Percentiles rank a stretch among this genome's conserved stretches.
Conservation (phyloP, 345 rosid species). For the Acer campestre region DNA sequence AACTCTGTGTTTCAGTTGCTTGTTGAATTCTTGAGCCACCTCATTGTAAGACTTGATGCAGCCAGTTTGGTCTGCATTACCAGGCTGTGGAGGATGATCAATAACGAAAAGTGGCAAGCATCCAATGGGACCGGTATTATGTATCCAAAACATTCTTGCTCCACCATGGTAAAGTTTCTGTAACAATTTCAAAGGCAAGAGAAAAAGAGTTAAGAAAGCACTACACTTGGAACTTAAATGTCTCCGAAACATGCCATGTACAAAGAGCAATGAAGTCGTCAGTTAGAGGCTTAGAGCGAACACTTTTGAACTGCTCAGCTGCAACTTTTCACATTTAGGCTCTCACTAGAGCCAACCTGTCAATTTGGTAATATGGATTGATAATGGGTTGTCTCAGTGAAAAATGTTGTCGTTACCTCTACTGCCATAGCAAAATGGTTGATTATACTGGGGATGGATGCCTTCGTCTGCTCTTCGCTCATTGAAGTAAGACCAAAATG, state of each 20-base stretch:
- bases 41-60: conserved; percentile 37
- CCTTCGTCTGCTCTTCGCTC: conserved; percentile 16
- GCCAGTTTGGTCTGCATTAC: conserved; percentile 31
- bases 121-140: conserved; percentile 51
- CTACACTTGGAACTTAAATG: neutral
- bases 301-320: neutral
- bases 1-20: conserved; percentile 28
- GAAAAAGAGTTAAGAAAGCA: neutral
- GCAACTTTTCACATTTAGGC: neutral
- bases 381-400: neutral
- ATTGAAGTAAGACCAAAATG: conserved; percentile 12
- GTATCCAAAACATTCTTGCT: conserved; percentile 47
- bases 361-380: neutral
- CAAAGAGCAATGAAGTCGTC: neutral
- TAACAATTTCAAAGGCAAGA: neutral
- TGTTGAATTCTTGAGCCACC: conserved; percentile 39
- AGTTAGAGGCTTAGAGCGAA: neutral
- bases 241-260: neutral
- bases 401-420: conserved; percentile 11
- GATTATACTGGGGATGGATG: conserved; percentile 22
- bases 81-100: conserved; percentile 15
- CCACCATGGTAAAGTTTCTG: conserved; percentile 31
- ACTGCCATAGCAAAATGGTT: conserved; percentile 18
- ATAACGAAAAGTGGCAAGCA: conserved; percentile 39
- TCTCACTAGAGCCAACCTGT: neutral